Evolutionary conservation across 169 alveolate species (phyloP).

Genomic region (Eimeria brunetti): DNA sequence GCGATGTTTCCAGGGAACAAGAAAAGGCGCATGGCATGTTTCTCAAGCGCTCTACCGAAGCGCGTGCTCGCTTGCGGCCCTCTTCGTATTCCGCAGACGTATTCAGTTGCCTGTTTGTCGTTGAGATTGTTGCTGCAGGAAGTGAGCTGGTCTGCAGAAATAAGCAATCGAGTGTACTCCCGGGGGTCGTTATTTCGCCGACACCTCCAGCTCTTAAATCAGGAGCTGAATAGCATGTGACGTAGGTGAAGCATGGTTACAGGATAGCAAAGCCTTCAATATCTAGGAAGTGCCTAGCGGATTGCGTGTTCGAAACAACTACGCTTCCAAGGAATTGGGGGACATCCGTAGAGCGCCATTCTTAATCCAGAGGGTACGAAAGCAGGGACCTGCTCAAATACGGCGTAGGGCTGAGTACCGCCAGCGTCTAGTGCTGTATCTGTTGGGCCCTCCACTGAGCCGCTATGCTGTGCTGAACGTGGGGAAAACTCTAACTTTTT

Average conservation of each 20-base stretch:
- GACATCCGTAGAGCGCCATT: not conserved
- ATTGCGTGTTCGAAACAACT: not conserved
- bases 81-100: not conserved
- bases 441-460: not conserved
- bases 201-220: not conserved
- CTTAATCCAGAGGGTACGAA: not conserved
- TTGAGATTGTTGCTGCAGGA: not conserved
- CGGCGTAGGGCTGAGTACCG: not conserved
- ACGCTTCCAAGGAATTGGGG: not conserved
- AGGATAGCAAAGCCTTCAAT: not conserved
- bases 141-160: not conserved
- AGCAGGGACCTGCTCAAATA: not conserved
- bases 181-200: not conserved
- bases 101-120: not conserved
- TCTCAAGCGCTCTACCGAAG: not conserved
- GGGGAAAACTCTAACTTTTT: not conserved
- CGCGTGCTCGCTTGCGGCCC: not conserved
- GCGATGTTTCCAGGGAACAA: not conserved
- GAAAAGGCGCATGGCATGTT: not conserved
- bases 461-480: not conserved
- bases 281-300: not conserved
- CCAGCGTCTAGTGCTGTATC: too few relatives aligned
- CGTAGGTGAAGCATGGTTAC: not conserved
- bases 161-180: not conserved
- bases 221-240: not conserved